Evolutionary conservation across 2,329 filamentous ascomycete species (phyloP).

Genomic region (Ophiocordyceps sinensis): DNA sequence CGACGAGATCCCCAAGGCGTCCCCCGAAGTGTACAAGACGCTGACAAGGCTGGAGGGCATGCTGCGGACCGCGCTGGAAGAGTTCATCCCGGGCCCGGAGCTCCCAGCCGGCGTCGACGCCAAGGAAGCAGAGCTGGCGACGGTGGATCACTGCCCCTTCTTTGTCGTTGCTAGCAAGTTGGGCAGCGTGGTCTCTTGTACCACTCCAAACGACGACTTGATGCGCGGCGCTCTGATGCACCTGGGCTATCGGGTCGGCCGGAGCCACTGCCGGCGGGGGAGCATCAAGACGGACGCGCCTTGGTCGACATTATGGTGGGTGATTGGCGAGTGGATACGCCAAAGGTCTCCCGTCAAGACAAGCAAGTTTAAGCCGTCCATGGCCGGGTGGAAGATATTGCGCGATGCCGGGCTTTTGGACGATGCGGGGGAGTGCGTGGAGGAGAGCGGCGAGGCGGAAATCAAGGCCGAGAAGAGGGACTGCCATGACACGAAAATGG

Average conservation of each 20-base stretch:
- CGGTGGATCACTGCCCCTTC: conserved; percentile 65
- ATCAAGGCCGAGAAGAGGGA: conserved; percentile 4
- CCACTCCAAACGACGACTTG: conserved; percentile 64
- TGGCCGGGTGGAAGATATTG: conserved; percentile 58
- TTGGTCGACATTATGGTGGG: conserved; percentile 79
- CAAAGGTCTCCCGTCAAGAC: conserved; percentile 69
- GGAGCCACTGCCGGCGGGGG: conserved; percentile 79
- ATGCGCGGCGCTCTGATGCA: conserved; percentile 69
- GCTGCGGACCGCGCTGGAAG: conserved; percentile 77
- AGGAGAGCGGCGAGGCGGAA: neutral
- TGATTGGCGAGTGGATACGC: conserved; percentile 83
- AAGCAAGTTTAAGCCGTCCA: conserved; percentile 53
- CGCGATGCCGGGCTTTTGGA: conserved; percentile 20
- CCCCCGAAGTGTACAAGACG: conserved; percentile 63
- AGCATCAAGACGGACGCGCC: conserved; percentile 90
- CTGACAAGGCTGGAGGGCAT: conserved; percentile 75
- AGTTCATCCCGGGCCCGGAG: conserved; percentile 31
- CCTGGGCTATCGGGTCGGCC: conserved; percentile 68
- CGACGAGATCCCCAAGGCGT: conserved; percentile 50
- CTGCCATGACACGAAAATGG: conserved; percentile 6
- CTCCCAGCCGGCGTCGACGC: conserved; percentile 23
- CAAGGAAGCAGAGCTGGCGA: conserved; percentile 39
- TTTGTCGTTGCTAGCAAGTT: conserved; percentile 68
- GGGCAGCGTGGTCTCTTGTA: conserved; percentile 62
- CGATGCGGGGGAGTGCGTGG: conserved; percentile 15